phyloP scores from a whole-genome alignment of 345 rosid species.

The Angophora floribunda region DNA sequence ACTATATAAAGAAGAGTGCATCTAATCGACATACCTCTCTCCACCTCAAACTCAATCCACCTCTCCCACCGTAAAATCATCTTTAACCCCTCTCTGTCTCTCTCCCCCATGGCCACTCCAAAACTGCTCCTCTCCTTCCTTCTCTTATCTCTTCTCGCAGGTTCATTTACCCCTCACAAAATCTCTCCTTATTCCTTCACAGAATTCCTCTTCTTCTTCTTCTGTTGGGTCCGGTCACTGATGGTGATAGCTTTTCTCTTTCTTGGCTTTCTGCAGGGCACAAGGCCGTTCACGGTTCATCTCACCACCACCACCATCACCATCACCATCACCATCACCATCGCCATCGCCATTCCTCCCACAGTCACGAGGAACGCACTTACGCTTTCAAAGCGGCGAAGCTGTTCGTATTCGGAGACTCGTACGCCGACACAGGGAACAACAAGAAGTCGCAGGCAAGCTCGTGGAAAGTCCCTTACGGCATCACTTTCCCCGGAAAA shows the following conservation, averaged over 20 bases:
- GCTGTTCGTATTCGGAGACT: slow-evolving; percentile 67
- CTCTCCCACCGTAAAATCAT: neutral
- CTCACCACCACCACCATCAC: neutral
- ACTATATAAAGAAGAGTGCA: neutral
- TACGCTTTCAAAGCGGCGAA: slow-evolving; percentile 17
- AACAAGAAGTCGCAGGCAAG: neutral
- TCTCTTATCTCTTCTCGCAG: neutral
- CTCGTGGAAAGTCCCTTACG: slow-evolving; percentile 59
- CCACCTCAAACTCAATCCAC: neutral
- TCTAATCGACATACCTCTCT: neutral
- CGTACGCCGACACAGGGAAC: slow-evolving; percentile 62
- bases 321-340: neutral
- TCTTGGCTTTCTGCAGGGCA: neutral
- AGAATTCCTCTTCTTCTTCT: neutral
- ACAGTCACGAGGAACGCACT: neutral
- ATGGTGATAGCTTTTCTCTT: neutral
- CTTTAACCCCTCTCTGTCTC: neutral
- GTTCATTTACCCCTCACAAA: neutral
- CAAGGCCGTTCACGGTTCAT: neutral
- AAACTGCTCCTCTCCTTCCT: neutral
- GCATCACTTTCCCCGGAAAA: slow-evolving; percentile 49
- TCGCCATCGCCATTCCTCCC: neutral
- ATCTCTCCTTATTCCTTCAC: neutral
- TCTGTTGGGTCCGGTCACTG: neutral
- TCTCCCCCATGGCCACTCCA: neutral